Evolutionary conservation across 441 rosid genomes (phyloP), one percentile per base, ranked within the genome.

Genomic region (Jatropha podagrica): DNA sequence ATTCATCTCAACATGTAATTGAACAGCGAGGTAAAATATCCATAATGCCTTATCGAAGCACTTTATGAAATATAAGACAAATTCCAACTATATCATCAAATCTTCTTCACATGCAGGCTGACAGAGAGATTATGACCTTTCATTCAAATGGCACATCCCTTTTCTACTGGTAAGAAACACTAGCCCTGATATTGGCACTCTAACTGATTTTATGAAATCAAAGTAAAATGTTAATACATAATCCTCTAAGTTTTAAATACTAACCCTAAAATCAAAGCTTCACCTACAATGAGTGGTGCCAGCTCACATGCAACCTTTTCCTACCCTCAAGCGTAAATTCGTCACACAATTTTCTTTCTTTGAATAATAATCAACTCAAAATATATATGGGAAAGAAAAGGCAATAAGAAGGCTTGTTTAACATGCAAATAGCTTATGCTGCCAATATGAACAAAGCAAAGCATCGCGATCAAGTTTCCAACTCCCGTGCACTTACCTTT

Each of bases 261-360:
- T 27, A 46, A 51, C 40, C 5, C 18, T 2, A 54, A 60, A 72
- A 46, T 61, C 15, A 61, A 61, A 9, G 5, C 54, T 72, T 46
- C 46, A 20, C 62, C 46, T 7, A 48, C 15, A 32, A n/a, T 40
- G 4, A 37, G 38, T 18, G 17, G 15, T 38, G 20, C 3, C 37
- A 73, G 48, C 37, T n/a, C 32, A 73, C 48, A 49, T 7, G 48
- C 48, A 73, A 51, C 62, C 69, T 62, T 63, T 63, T 63, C 59
- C 27, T 52, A 32, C 17, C 12, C 11, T 38, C 32, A 17, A 4
- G 11, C 69, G 27, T 8, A 15, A 32, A 9, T 46, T 44, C 32
- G 0, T 4, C 38, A 62, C 3, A 69, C 3, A 17, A 2, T 18
- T 10, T 18, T 37, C n/a, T 64, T 18, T 13, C 38, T n/a, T 69